Evolutionary conservation across 352 stramenopile species (phyloP), one percentile per base, ranked within the genome.

Genomic region (Blastocystis sp.): DNA sequence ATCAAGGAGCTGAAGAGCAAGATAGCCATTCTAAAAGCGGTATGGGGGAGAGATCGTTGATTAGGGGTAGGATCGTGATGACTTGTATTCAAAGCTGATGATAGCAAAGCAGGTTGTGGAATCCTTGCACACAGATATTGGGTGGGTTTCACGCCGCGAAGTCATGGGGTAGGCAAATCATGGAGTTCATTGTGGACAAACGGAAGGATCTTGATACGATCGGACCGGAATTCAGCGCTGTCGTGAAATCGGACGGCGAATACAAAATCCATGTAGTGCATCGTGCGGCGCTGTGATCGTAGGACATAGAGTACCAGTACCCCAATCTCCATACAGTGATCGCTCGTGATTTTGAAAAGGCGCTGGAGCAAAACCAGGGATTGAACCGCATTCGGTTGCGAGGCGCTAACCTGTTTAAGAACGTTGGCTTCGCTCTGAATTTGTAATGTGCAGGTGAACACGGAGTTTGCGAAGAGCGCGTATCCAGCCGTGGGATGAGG

Each of bases 301-400:
- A 85, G 74, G 74, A 85, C 9, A 85, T 67, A n/a, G 74, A 85
- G 61, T 85, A 69, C 74, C 37, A 85, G 12, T 85, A 69, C 66
- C 74, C 74, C 2, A 63, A 85, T n/a, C 41, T 85, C 74, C 74
- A 85, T 50, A 69, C 41, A 24, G 21, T 85, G 21, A 35, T 85
- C 6, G n/a, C 19, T 1, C n/a, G 55, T 59, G 74, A 85, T 41
- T 85, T 85, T 50, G 51, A 85, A 69, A 69, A 61, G n/a, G 74
- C 74, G 29, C 29, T 13, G 29, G 61, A 85, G 50, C 29, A 69
- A 6, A 85, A 26, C 19, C 45, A n/a, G 19, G 55, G 41, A 51
- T 70, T 85, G 4, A 85, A 51, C 55, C 65, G 55, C n/a, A 70
- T 67, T 24, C 45, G 51, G 26, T 26, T 67, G 16, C 74, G 74